Evolutionary conservation across 139 green algal species (phyloP), one percentile per base, ranked within the genome.

Genomic region (Gonium pectorale): DNA sequence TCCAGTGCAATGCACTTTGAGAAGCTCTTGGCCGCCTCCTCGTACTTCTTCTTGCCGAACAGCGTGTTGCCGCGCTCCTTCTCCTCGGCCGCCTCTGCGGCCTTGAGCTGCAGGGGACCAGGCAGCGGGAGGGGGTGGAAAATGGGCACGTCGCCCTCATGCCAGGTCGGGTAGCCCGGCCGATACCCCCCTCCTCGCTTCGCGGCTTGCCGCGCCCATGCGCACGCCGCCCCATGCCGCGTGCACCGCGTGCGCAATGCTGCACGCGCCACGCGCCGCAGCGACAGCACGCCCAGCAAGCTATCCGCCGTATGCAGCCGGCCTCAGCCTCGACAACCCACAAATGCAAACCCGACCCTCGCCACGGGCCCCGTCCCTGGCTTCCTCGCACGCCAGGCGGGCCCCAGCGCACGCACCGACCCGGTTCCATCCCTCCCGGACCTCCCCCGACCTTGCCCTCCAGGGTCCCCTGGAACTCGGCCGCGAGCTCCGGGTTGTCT

Each of bases 41-140:
- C 89, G 71, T 90, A 94, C 64, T 93, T 86, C 51, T 90, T 89
- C 0, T 67, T 71, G 0, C 40, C 69, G 66, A 96, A 98, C 9
- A 94, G 91, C 26, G 70, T 54, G 86, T 98, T 98, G 52, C 95
- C 95, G 40, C 79, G 73, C 44, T 93, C 93, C 89, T 98, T 98
- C 41, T 94, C 86, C 51, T 79, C 73, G 7, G 62, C 78, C 11
- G 94, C 94, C 73, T 93, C 77, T 19, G 70, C 79, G 73, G 92
- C 73, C 35, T 82, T 82, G 26, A 89, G 68, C 85, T 89, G 77
- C 31, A 63, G 33, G 29, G 40, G 26, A 52, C n/a, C n/a, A n/a
- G n/a, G 8, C n/a, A 70, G 54, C n/a, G 27, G 68, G 43, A 49
- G 33, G 38, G 33, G 46, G 38, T 22, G 27, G 33, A 64, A 44